Base-by-base conservation (phyloP, 768 basidiomycete species). In the Tricholoma furcatifolium region DNA sequence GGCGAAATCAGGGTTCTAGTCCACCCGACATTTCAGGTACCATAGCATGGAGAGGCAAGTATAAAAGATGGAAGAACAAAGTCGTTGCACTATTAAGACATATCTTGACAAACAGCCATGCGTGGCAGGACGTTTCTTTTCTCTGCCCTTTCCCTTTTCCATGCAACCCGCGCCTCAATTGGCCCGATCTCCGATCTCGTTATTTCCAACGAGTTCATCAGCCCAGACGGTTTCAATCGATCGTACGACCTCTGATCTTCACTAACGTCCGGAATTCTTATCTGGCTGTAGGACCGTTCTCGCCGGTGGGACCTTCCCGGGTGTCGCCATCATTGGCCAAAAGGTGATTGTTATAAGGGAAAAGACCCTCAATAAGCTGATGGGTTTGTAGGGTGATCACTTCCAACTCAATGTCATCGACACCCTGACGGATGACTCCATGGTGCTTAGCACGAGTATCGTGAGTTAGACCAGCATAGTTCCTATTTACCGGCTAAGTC, bases 111-210 rank as follows among this genome's bases (percentile, higher is more conserved):
- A 27, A 27, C 7, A 27, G 4, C 27, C 27, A 27, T 27, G 27
- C 27, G 27, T 7, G 27, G 27, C 27, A 27, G 4, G 27, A 7
- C 27, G 27, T 27, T 7, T 7, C 3, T 27, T 27, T 27, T 27
- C 27, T 27, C 27, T 3, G 27, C 27, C 27, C 27, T 27, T 27
- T 3, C 27, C 27, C 27, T 27, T 27, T 27, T 7, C 7, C 7
- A 27, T 27, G 4, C 3, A 4, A 27, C 27, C 27, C 27, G 27
- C 27, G 27, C 27, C 27, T 27, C 27, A 7, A 27, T 27, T 30
- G 9, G 56, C 55, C 5, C 73, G 70, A 57, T 80, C 80, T 64
- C 79, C 71, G 36, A 38, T 18, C 36, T 38, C 34, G 30, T 30
- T 34, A 41, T 35, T 23, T 23, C 39, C 40, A 24, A 38, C 10